Evolutionary conservation across 306 rosid species (phyloP), one percentile per base, ranked within the genome.

Genomic region (Macrotyloma uniflorum): DNA sequence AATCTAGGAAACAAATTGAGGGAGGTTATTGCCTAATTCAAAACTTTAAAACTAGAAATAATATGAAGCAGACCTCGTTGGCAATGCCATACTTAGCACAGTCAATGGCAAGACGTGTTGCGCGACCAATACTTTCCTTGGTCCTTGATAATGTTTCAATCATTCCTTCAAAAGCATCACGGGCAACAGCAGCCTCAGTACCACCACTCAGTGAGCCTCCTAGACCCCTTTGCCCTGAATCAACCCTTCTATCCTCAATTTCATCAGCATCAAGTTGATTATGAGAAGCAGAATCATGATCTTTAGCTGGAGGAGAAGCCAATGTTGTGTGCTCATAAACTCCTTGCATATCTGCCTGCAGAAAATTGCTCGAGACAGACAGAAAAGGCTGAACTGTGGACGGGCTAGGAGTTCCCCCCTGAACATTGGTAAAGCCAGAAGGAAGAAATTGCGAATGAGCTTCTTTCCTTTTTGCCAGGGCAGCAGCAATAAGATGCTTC

Each of bases 91-190:
- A 93, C 83, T 93, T 93, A 15, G 99, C 99, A 91, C 99, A 96
- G 67, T 96, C 98, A 81, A 96, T 93, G 55, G 99, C 99, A 79
- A 91, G 95, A 80, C 99, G 98, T 42, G 99, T 96, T n/a, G 99
- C 99, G 2, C 99, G 99, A 36, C 97, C 96, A 82, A 96, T 96
- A 70, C 99, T 96, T 83, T 96, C 99, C 77, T 91, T 96, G 62
- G 98, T 96, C 88, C 99, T 87, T n/a, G 99, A 96, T 87, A 96
- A 82, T 80, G 99, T 96, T 84, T 96, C 99, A 43, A 96, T 96
- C 99, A 96, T 96, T 77, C 99, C 99, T 86, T 96, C 99, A 89
- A 96, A 96, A 77, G 99, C 98, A 79, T 96, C 99, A 80, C 99
- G 98, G 64, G 99, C 89, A 89, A 96, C 97, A 78, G 94, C 96